phyloP scores from a whole-genome alignment of 257 asterid genomes.

The Cruciata laevipes region DNA sequence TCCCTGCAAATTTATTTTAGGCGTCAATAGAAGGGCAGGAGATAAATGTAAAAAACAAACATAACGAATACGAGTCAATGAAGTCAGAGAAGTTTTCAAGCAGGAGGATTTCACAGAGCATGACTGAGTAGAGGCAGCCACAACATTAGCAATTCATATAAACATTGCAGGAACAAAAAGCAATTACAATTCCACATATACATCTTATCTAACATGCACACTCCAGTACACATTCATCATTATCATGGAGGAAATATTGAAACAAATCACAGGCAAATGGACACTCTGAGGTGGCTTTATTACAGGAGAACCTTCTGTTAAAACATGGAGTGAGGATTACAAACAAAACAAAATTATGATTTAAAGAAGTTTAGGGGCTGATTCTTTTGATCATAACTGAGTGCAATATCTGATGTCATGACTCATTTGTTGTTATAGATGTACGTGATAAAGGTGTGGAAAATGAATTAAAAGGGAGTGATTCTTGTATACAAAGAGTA shows the following conservation, averaged over 20 bases:
- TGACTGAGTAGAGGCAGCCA: neutral
- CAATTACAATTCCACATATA: neutral
- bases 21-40: neutral
- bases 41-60: too few relatives aligned
- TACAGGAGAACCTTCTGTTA: neutral
- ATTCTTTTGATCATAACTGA: neutral
- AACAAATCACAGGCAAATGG: neutral
- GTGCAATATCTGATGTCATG: neutral
- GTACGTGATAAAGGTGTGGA: neutral
- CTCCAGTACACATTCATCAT: neutral
- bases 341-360: neutral
- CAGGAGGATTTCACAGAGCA: too few relatives aligned
- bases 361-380: neutral
- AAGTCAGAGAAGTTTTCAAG: neutral
- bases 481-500: neutral
- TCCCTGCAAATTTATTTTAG: constrained; percentile 45
- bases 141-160: neutral
- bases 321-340: neutral
- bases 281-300: neutral
- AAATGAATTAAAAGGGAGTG: neutral
- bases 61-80: neutral
- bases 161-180: neutral
- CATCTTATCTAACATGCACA: neutral
- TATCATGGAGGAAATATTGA: neutral
- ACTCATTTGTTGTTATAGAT: neutral